Conservation (phyloP, 2,329 filamentous ascomycete genomes). For the Sporothrix protearum region DNA sequence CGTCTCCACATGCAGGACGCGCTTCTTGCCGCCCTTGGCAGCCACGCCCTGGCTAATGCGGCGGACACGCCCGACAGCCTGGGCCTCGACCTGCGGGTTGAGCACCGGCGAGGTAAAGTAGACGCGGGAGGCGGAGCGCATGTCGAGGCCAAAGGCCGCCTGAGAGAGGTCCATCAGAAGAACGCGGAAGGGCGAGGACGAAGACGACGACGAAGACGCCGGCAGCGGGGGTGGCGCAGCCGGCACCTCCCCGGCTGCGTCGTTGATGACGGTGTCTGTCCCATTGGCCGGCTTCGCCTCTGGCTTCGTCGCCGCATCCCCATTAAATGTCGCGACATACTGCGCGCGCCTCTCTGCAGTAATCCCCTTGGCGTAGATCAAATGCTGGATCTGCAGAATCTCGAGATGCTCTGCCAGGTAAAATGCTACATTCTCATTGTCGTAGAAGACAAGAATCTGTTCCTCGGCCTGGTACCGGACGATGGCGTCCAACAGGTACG, state of each 20-base stretch:
- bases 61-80: constrained; percentile 86
- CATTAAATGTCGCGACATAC: constrained; percentile 76
- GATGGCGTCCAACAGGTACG: constrained; percentile 75
- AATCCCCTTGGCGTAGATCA: constrained; percentile 66
- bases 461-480: constrained; percentile 64
- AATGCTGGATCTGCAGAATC: constrained; percentile 57
- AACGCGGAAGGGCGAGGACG: constrained; percentile 54
- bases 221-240: background rate
- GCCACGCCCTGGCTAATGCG: constrained; percentile 69
- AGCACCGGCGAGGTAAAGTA: constrained; percentile 89
- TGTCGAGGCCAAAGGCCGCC: constrained; percentile 82
- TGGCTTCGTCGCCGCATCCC: constrained; percentile 38
- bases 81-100: constrained; percentile 78
- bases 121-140: constrained; percentile 76
- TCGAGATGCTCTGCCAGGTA: constrained; percentile 83
- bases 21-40: constrained; percentile 23
- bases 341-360: constrained; percentile 60
- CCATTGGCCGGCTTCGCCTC: too few species aligned
- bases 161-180: constrained; percentile 88
- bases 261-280: too few species aligned
- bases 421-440: constrained; percentile 79
- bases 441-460: constrained; percentile 91
- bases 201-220: background rate
- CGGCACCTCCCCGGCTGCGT: too few species aligned
- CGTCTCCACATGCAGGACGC: constrained; percentile 77